Evolutionary conservation across 2,329 filamentous ascomycete species (phyloP).

Genomic region (Pseudogymnoascus sp.): DNA sequence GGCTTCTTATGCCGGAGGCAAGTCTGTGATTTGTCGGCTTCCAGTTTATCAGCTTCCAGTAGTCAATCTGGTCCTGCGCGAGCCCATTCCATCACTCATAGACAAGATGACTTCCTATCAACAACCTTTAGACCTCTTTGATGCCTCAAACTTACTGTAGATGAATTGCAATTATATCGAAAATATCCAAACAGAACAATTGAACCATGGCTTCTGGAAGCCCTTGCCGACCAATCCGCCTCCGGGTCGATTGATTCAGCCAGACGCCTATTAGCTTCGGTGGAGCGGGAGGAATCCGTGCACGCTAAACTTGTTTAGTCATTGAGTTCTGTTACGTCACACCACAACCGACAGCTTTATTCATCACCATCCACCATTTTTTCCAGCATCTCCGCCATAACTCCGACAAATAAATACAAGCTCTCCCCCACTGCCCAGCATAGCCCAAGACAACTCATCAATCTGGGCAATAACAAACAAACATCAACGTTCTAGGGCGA

Average conservation of each 20-base stretch:
- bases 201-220: neutral
- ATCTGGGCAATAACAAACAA: neutral
- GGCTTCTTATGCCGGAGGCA: neutral
- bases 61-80: neutral
- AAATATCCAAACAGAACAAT: neutral
- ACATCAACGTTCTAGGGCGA: neutral
- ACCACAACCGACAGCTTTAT: neutral
- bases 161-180: neutral
- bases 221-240: neutral
- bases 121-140: neutral
- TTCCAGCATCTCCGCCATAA: neutral
- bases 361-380: neutral
- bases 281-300: neutral
- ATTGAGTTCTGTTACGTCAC: neutral
- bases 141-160: neutral
- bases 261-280: neutral
- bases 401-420: neutral
- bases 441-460: neutral
- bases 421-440: neutral
- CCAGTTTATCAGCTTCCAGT: neutral
- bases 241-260: neutral
- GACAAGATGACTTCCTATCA: neutral
- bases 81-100: neutral
- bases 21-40: neutral
- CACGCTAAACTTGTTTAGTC: neutral